Base-by-base conservation (phyloP, 768 basidiomycete species). In the Lactarius deliciosus region DNA sequence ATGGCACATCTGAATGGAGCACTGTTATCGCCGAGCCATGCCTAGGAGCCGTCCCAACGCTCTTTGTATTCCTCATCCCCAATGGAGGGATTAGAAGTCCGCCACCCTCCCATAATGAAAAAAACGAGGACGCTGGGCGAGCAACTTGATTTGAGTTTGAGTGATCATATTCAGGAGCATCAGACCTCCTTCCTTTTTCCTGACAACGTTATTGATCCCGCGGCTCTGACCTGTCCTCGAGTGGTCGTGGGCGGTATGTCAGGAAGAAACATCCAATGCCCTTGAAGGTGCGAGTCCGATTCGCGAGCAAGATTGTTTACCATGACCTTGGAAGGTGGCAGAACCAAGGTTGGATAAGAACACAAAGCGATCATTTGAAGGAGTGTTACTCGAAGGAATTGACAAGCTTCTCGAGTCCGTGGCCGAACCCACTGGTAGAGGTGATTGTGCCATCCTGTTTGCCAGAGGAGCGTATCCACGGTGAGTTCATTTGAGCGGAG, bases 111-210 rank as follows among this genome's bases (percentile, higher is more conserved):
- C 40, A n/a, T n/a, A 60, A 55, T 11, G 54, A 43, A 60, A 59
- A 34, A 38, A 57, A 58, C 57, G 57, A 45, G 41, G 55, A 25
- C 28, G 40, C 54, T 28, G n/a, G 30, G 22, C 40, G 13, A 20
- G 9, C 36, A 30, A 60, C 30, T n/a, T 32, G 57, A 28, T 13
- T 53, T 47, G 18, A 60, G 32, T 13, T 53, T 47, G 18, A 60
- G 32, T 22, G 32, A 36, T 57, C 34, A 57, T 45, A 32, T 25
- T 41, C 30, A 56, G 59, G 50, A 59, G 20, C 7, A 47, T 43
- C 16, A n/a, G 53, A 60, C 30, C 25, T 30, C 57, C 43, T 32
- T 50, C 64, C 57, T 59, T 36, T 40, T 47, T 40, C 45, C 45
- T n/a, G 20, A 22, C 28, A 36, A 59, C 28, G 20, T 36, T 40